phyloP scores from a whole-genome alignment of 495 filamentous ascomycete genomes.

The Geoglossum glabrum region DNA sequence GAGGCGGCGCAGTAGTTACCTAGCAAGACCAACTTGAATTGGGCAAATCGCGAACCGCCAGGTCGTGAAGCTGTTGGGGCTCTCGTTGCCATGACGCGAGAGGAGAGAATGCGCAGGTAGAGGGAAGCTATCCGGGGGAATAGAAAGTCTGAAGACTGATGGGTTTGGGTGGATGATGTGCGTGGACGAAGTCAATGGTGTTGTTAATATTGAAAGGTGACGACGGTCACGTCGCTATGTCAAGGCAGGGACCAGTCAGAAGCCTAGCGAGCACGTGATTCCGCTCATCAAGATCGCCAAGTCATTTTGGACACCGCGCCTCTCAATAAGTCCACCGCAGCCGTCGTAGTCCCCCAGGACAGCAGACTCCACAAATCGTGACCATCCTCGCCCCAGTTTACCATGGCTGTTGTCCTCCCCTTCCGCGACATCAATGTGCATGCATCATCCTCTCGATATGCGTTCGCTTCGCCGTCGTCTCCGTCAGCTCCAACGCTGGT shows the following conservation, averaged over 20 bases:
- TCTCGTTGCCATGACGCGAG: not conserved
- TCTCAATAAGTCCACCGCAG: too few species aligned
- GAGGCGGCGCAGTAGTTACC: slow-evolving; percentile 32
- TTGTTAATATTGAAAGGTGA: not conserved
- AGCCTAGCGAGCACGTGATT: not conserved
- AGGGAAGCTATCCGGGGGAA: not conserved
- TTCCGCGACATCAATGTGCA: slow-evolving; percentile 95
- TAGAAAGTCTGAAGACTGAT: not conserved
- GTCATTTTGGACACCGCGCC: not conserved
- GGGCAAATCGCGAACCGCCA: slow-evolving; percentile 68
- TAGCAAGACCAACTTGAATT: slow-evolving; percentile 95
- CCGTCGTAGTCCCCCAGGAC: too few species aligned
- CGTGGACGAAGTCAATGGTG: not conserved
- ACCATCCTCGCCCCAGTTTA: too few species aligned
- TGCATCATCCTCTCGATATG: slow-evolving; percentile 75
- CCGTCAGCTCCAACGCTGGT: slow-evolving; percentile 72
- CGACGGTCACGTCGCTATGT: not conserved
- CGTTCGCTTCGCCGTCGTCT: slow-evolving; percentile 87
- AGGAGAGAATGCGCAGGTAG: not conserved
- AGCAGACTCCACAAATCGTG: too few species aligned
- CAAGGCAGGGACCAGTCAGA: not conserved
- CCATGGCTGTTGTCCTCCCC: slow-evolving; percentile 46
- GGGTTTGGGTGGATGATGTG: not conserved
- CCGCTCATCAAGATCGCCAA: not conserved
- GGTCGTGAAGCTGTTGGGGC: slow-evolving; percentile 39